Base-by-base conservation (phyloP, 495 filamentous ascomycete genomes). In the Pseudevernia furfuracea region DNA sequence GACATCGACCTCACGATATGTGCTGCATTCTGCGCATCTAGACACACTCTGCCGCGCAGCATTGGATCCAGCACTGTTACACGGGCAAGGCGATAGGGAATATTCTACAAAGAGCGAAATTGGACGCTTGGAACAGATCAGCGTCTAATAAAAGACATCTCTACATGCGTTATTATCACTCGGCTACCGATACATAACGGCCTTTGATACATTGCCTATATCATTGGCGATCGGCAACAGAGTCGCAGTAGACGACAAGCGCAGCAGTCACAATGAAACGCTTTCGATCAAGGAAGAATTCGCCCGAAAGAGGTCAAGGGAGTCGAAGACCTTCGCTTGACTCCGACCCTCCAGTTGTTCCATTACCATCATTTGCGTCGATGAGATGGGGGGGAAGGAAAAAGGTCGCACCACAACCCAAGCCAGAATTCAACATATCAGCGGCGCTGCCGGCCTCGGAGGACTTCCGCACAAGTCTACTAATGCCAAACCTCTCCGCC, bases 401-500 rank as follows among this genome's bases (percentile, higher is more conserved):
- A 72, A 73, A 78, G 58, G 81, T 79, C 67, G 73, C 80, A 67
- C 71, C 71, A 28, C 82, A 86, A 70, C 73, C 80, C 8, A 87
- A 87, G 72, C 79, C 78, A 21, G 79, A 91, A 38, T 68, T 97
- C 48, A 88, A 97, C 65, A 75, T 97, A 23, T 74, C 86, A 4
- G 78, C 74, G 28, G 93, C 85, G 7, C 78, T 99, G 8, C 94
- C 94, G 4, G 81, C 92, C 0, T 84, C 78, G 23, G 92, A 97
- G 72, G 84, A 97, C 74, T 97, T 99, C 69, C 87, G 94, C n/a
- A 99, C 94, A 9, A 97, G 95, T 77, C 74, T 97, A 55, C 75
- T 99, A 32, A 96, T 99, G 94, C 89, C 91, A 9, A 94, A 92
- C 58, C 80, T 99, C 5, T 96, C 93, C 0, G 90, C 94, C 23